phyloP scores from a whole-genome alignment of 495 filamentous ascomycete species.

The Venustampulla echinocandica region DNA sequence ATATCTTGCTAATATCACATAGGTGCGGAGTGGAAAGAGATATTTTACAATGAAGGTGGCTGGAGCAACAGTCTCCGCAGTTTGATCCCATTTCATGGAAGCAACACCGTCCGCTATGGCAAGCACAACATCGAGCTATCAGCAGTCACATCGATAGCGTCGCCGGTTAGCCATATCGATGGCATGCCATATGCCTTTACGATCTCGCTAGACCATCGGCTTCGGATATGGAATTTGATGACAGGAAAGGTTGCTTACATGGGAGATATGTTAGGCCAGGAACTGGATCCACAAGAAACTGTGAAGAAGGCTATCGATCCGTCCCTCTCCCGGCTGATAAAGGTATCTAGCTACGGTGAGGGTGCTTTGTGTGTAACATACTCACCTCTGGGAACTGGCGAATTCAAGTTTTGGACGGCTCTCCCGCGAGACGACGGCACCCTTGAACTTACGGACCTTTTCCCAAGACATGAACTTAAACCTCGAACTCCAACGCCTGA shows the following conservation, averaged over 20 bases:
- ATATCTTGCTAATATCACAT: constrained; percentile 16
- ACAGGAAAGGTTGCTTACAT: constrained; percentile 63
- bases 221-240: constrained; percentile 77
- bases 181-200: constrained; percentile 60
- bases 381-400: constrained; percentile 74
- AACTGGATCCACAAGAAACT: constrained; percentile 45
- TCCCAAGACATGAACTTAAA: constrained; percentile 48
- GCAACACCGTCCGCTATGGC: constrained; percentile 54
- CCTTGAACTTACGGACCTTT: constrained; percentile 61
- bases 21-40: constrained; percentile 64
- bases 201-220: constrained; percentile 73
- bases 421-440: constrained; percentile 52
- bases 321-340: constrained; percentile 57
- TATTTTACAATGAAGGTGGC: constrained; percentile 66
- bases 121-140: constrained; percentile 58
- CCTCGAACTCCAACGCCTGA: constrained; percentile 63
- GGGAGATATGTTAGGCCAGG: constrained; percentile 59
- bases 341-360: constrained; percentile 58
- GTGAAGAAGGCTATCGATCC: constrained; percentile 70
- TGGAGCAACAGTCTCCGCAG: constrained; percentile 68
- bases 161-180: constrained; percentile 50
- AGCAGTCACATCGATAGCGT: constrained; percentile 52
- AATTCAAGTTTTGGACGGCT: constrained; percentile 94
- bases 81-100: constrained; percentile 60
- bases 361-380: constrained; percentile 72